These are phyloP conservation scores for Macrolepiota dolichaula DNA, from an alignment of 768 basidiomycete species.

Conservation along the genomic window DNA sequence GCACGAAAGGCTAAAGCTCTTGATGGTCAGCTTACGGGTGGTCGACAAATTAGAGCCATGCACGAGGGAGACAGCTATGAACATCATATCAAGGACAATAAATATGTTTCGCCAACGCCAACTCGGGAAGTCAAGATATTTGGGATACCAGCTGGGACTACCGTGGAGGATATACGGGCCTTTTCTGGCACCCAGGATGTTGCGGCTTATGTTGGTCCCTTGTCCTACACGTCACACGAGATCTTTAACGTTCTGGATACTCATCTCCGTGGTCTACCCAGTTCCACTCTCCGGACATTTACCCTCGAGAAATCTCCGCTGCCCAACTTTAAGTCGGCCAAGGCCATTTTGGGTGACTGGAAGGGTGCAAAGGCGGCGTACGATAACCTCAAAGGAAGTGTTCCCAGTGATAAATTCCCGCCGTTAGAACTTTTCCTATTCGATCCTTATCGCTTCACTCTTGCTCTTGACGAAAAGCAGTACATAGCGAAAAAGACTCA, in stretches of 20 bases:
- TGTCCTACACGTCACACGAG: conserved; percentile 1
- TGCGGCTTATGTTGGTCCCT: not conserved
- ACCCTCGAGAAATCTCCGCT: no score
- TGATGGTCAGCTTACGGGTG: conserved; percentile 30
- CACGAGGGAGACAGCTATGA: no score
- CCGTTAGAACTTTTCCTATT: conserved; percentile 39
- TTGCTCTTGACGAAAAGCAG: no score
- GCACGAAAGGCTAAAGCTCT: conserved; percentile 31
- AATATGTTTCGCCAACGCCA: not conserved
- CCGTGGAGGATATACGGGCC: not conserved
- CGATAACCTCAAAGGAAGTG: conserved; percentile 29
- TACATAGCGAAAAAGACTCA: conserved; percentile 45
- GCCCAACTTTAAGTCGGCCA: conserved; percentile 20
- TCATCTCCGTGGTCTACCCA: conserved; percentile 1
- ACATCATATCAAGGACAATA: conserved; percentile 16
- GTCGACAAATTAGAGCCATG: conserved; percentile 44
- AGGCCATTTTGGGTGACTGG: conserved; percentile 45
- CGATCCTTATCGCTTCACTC: conserved; percentile 47
- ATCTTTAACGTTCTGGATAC: conserved; percentile 7
- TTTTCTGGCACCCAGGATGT: conserved; percentile 4
- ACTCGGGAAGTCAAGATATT: not conserved
- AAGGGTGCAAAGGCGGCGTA: conserved; percentile 42
- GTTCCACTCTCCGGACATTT: conserved; percentile 2
- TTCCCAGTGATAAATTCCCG: conserved; percentile 26
- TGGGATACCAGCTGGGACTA: conserved; percentile 1